Evolutionary conservation across 1,139 yeast species (phyloP), one percentile per base, ranked within the genome.

Genomic region (Diutina pseudorugosa): DNA sequence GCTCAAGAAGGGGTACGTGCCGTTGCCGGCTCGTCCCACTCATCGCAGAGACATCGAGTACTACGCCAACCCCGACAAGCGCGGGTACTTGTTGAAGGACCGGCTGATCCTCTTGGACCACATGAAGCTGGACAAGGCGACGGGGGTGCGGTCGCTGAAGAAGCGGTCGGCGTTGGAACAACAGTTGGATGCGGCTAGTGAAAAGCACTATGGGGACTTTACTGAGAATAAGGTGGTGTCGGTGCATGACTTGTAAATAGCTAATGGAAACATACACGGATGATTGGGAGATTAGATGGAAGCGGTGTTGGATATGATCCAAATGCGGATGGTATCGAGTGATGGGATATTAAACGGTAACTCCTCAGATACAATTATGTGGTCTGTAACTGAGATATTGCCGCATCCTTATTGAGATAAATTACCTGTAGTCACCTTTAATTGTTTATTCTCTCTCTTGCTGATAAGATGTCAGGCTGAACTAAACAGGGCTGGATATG

Each of bases 21-120:
- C 98, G 30, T 68, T 89, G 57, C 83, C 81, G 52, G 94, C 98
- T 3, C 80, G 91, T 67, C 98, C 98, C 23, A 85, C 84, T 8
- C 83, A 80, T 59, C 80, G 88, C 68, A 84, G 88, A 70, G 90
- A 85, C 62, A 83, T 93, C 56, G 81, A 79, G 56, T 89, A 75
- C 67, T 93, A 93, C 69, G 79, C 93, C 50, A 77, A 80, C 64
- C 77, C 78, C 6, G 82, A 75, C 42, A 82, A 81, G 63, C 78
- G 90, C 58, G 98, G 98, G 3, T 91, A 88, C 64, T 71, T 91
- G 60, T 67, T 71, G 60, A 62, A 73, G 54, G 69, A 73, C 57
- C 64, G 65, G 20, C 63, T 71, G 20, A 58, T 72, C 51, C 67
- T 74, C 51, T 68, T 73, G 61, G 76, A 73, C 55, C 67, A 65